These are phyloP conservation scores for Hygrocybe coccinea DNA, from an alignment of 768 basidiomycete genomes.

Conservation along the genomic window DNA sequence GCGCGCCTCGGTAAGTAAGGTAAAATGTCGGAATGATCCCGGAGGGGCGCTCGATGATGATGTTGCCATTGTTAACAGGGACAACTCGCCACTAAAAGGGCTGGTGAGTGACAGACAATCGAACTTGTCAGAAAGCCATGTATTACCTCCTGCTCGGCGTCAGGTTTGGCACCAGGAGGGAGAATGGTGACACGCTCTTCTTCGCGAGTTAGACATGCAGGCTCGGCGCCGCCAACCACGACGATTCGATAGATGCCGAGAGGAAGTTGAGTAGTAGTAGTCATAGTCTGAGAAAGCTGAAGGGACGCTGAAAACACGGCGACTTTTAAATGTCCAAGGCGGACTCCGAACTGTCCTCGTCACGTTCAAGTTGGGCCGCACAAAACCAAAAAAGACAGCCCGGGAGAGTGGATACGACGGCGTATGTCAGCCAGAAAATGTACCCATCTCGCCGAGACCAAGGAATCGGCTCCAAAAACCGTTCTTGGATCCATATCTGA, in stretches of 20 bases:
- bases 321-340: background rate
- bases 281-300: slow-evolving; percentile 3
- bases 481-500: background rate
- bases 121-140: background rate
- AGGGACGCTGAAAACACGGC: slow-evolving; percentile 2
- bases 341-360: background rate
- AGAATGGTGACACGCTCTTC: slow-evolving; percentile 3
- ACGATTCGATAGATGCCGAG: slow-evolving; percentile 1
- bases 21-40: slow-evolving; percentile 6
- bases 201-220: slow-evolving; percentile 1
- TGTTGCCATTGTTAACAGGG: background rate
- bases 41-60: slow-evolving; percentile 8
- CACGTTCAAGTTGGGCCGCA: background rate
- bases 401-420: background rate
- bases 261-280: background rate
- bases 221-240: background rate
- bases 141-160: slow-evolving; percentile 2
- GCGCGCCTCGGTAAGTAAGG: slow-evolving; percentile 7
- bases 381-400: background rate
- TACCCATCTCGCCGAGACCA: too few relatives aligned
- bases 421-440: background rate
- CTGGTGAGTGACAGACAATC: background rate
- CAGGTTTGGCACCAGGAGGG: background rate
- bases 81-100: slow-evolving; percentile 2
- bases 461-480: too few relatives aligned